Conservation (phyloP, 2,329 filamentous ascomycete genomes). For the Penicillium corylophilum region DNA sequence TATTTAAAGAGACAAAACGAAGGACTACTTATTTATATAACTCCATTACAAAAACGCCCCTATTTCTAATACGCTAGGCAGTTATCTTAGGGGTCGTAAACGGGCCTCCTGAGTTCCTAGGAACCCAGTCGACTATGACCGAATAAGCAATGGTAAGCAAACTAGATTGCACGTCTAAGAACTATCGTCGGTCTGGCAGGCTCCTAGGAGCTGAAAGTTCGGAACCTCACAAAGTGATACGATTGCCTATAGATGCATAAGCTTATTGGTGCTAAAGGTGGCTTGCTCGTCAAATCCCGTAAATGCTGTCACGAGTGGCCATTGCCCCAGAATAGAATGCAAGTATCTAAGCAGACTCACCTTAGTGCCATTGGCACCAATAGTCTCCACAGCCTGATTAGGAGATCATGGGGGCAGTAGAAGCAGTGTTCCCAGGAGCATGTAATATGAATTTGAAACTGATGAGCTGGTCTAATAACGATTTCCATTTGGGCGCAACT, state of each 20-base stretch:
- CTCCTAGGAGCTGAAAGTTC: not conserved
- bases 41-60: not conserved
- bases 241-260: not conserved
- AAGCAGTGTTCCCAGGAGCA: not conserved
- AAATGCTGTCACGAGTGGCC: not conserved
- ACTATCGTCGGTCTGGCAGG: not conserved
- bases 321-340: not conserved
- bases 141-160: not conserved
- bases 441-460: not conserved
- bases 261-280: not conserved
- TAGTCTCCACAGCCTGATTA: not conserved
- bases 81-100: not conserved
- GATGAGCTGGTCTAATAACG: no score
- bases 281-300: not conserved
- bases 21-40: not conserved
- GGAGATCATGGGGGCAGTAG: not conserved
- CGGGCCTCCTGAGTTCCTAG: not conserved
- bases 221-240: not conserved
- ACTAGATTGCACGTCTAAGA: not conserved
- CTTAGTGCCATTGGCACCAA: not conserved
- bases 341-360: not conserved
- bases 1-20: not conserved
- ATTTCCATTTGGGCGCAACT: no score
- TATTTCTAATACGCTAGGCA: not conserved
- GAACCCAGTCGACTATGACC: not conserved